Percentiles rank a stretch among this genome's conserved stretches.
Evolutionary conservation across 2,329 filamentous ascomycete genomes (phyloP).

Genomic region (Diplodia scrobiculata): DNA sequence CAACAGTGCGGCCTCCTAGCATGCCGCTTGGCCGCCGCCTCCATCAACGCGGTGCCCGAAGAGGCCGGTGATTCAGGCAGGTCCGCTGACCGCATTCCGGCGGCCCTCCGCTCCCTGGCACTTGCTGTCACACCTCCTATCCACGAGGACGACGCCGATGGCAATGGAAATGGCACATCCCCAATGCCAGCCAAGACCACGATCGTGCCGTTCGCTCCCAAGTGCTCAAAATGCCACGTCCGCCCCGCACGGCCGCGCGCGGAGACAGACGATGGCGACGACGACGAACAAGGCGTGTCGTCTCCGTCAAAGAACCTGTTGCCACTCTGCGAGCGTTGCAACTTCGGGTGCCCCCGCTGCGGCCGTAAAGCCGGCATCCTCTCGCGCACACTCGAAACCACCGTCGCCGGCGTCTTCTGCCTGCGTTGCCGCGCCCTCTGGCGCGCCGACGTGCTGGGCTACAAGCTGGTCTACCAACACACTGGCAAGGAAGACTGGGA

Average conservation of each 20-base stretch:
- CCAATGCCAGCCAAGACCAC: not conserved
- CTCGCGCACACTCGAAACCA: conserved; percentile 30
- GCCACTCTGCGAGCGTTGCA: conserved; percentile 47
- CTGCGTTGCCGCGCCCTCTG: not conserved
- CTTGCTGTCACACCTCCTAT: conserved; percentile 28
- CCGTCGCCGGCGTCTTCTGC: conserved; percentile 30
- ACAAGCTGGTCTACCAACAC: conserved; percentile 1
- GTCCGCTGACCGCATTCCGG: conserved; percentile 48
- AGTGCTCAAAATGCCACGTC: conserved; percentile 41
- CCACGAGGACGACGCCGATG: not conserved
- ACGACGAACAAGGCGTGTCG: not conserved
- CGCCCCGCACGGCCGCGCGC: conserved; percentile 36
- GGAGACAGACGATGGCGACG: conserved; percentile 1
- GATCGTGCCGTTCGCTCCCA: conserved; percentile 23
- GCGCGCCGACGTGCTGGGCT: conserved; percentile 24
- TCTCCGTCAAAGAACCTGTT: not conserved
- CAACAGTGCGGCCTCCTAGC: conserved; percentile 36
- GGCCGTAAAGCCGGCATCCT: conserved; percentile 31
- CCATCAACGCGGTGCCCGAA: conserved; percentile 40
- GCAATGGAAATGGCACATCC: not conserved
- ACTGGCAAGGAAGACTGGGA: not conserved
- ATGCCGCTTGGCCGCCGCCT: conserved; percentile 38
- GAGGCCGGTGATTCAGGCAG: conserved; percentile 47
- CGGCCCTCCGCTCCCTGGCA: conserved; percentile 35
- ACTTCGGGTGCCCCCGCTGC: conserved; percentile 49